Evolutionary conservation across 345 rosid species (phyloP), one percentile per base, ranked within the genome.

Genomic region (Abelmoschus esculentus): DNA sequence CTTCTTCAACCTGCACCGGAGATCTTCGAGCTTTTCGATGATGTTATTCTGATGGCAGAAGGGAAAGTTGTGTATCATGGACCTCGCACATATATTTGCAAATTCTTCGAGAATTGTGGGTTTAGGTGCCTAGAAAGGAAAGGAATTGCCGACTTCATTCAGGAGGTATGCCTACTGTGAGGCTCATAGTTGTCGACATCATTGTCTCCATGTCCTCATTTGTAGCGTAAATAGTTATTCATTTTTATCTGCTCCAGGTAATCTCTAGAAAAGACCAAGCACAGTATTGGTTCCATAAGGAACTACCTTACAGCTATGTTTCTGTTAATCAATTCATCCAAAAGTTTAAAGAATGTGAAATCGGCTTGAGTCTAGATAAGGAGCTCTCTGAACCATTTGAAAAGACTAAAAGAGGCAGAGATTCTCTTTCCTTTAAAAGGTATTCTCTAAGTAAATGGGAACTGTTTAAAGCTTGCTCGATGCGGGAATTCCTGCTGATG

Each of bases 1-100:
- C 90, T 89, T 65, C 96, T 89, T 72, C 90, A 89, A 78, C 92
- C 96, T 0, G 85, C 90, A 26, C 90, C 90, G 0, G 88, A 87
- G 76, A 80, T 83, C 54, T 89, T 80, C 67, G 75, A 86, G 53
- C 90, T 89, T 61, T 89, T 89, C 49, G 90, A 89, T 69, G 90
- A 89, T 50, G 28, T 89, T 36, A 72, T 89, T 60, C 70, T 87
- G 34, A 80, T 87, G 88, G 84, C 89, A 6, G 88, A 87, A 69
- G 92, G 96, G 15, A 82, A 79, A 74, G 79, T 84, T 44, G 82
- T 87, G 19, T 89, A 83, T 70, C 84, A 87, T 7, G 96, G 96
- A 32, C 87, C 89, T 1, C 81, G 89, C 2, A 71, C 71, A 14
- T 28, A 65, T 4, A 61, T 72, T 71, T 57, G 70, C 53, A 55